Evolutionary conservation across 768 basidiomycete genomes (phyloP), one percentile per base, ranked within the genome.

Genomic region (Tricholoma sp.): DNA sequence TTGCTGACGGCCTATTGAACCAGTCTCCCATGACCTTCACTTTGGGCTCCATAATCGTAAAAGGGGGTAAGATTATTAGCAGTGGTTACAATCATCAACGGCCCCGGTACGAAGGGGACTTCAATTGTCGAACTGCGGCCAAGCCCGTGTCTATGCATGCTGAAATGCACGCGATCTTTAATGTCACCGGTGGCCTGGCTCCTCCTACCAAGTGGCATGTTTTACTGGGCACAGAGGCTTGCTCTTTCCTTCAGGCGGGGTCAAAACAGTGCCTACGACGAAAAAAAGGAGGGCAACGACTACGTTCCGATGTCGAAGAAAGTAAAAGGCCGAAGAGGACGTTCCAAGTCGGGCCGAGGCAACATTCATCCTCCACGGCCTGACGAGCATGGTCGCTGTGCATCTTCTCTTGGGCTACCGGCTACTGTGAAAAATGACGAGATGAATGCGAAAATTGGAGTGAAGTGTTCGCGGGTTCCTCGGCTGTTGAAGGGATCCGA

Each of bases 131-230:
- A 37, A 70, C 67, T 52, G 72, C 71, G 50, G 73, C 74, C 51
- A 79, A 74, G 72, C 67, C 70, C 17, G 56, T 72, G 13, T 73
- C 70, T 2, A 73, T 83, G 80, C 80, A 84, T 60, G 81, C 82
- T 2, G 80, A 82, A 69, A 83, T 83, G 83, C 77, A 83, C 59
- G 77, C 76, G 29, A 83, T 83, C 56, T 80, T 77, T 67, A 81
- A 69, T 59, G 62, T 77, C 54, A 80, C 77, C 52, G 69, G 76
- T 64, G 71, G 77, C 70, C 72, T 71, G 74, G 74, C 76, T 44
- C 79, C 80, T 50, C 75, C 78, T 58, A 78, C 76, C 71, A 79
- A 78, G 73, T 76, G 72, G 70, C 81, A 80, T 69, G 74, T 80
- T 79, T 73, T 78, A 80, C 51, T 45, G 54, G 29, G 34, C 42